These are phyloP conservation scores for Pezicula rhizophila DNA, from an alignment of 2,329 filamentous ascomycete species.

Conservation along the genomic window DNA sequence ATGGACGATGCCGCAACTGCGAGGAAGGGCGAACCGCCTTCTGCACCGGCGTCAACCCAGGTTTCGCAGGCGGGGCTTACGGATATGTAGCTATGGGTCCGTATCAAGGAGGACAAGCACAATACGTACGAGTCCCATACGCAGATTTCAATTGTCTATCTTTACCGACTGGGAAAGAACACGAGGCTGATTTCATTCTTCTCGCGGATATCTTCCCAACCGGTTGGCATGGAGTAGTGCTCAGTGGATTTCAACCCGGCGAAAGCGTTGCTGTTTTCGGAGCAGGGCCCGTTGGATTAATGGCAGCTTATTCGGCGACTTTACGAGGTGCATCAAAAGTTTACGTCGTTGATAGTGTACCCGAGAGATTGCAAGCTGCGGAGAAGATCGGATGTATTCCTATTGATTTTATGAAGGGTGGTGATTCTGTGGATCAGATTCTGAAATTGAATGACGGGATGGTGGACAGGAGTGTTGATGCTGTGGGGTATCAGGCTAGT, in stretches of 20 bases:
- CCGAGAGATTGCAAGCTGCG: slow-evolving; percentile 51
- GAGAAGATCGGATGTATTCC: slow-evolving; percentile 56
- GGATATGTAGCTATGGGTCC: slow-evolving; percentile 58
- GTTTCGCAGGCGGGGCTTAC: slow-evolving; percentile 54
- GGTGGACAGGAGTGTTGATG: slow-evolving; percentile 60
- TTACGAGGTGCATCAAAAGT: slow-evolving; percentile 55
- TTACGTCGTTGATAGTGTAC: slow-evolving; percentile 57
- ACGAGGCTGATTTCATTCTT: slow-evolving; percentile 55
- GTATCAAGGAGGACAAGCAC: slow-evolving; percentile 45
- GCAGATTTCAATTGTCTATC: slow-evolving; percentile 62
- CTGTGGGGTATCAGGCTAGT: slow-evolving; percentile 60
- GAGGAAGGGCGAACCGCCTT: slow-evolving; percentile 60
- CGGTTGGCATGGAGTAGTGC: slow-evolving; percentile 51
- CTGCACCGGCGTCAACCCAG: slow-evolving; percentile 57
- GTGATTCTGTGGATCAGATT: slow-evolving; percentile 55
- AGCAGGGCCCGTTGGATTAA: slow-evolving; percentile 57
- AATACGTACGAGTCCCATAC: slow-evolving; percentile 59
- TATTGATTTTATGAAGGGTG: slow-evolving; percentile 53
- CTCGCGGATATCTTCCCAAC: slow-evolving; percentile 44
- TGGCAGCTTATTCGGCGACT: slow-evolving; percentile 58
- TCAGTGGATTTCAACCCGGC: slow-evolving; percentile 53
- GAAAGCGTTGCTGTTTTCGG: slow-evolving; percentile 61
- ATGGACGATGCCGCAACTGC: slow-evolving; percentile 57
- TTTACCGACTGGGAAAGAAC: slow-evolving; percentile 47
- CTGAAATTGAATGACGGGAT: slow-evolving; percentile 51